These are phyloP conservation scores for Tolypocladium amazonense DNA, from an alignment of 2,329 filamentous ascomycete species.

Conservation along the genomic window DNA sequence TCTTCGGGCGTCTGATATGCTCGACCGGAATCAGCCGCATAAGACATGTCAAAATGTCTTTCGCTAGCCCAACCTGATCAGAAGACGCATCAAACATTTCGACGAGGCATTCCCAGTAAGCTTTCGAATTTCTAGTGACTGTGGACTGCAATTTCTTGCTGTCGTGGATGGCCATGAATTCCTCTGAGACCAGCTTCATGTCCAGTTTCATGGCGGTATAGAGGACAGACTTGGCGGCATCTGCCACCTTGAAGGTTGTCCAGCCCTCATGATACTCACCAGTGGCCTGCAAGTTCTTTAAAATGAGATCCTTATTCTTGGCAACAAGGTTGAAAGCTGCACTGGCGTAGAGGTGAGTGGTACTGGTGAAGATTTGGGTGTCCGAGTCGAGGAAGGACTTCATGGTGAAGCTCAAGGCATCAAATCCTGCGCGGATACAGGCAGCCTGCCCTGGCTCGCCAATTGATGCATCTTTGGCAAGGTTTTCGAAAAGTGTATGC, in stretches of 20 bases:
- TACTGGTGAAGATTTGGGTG: slow-evolving; percentile 33
- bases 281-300: slow-evolving; percentile 21
- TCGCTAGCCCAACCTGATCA: slow-evolving; percentile 62
- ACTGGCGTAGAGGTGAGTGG: slow-evolving; percentile 51
- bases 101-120: slow-evolving; percentile 30
- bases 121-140: slow-evolving; percentile 53
- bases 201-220: slow-evolving; percentile 44
- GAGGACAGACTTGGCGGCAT: slow-evolving; percentile 35
- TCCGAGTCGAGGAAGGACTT: slow-evolving; percentile 41
- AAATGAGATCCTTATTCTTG: slow-evolving; percentile 50
- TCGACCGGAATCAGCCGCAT: slow-evolving; percentile 66
- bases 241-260: slow-evolving; percentile 27
- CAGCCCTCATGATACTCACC: slow-evolving; percentile 19
- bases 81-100: slow-evolving; percentile 71
- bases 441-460: slow-evolving; percentile 47
- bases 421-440: slow-evolving; percentile 55
- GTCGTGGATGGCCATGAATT: slow-evolving; percentile 47
- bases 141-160: slow-evolving; percentile 54
- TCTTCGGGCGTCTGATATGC: slow-evolving; percentile 50
- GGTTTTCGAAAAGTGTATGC: slow-evolving; percentile 59
- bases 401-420: slow-evolving; percentile 45
- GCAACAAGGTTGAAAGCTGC: slow-evolving; percentile 55
- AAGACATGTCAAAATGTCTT: slow-evolving; percentile 60
- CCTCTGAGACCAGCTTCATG: slow-evolving; percentile 30
- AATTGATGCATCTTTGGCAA: slow-evolving; percentile 42